Conservation (phyloP, 305 asterid genomes). For the Fraxinus albicans region DNA sequence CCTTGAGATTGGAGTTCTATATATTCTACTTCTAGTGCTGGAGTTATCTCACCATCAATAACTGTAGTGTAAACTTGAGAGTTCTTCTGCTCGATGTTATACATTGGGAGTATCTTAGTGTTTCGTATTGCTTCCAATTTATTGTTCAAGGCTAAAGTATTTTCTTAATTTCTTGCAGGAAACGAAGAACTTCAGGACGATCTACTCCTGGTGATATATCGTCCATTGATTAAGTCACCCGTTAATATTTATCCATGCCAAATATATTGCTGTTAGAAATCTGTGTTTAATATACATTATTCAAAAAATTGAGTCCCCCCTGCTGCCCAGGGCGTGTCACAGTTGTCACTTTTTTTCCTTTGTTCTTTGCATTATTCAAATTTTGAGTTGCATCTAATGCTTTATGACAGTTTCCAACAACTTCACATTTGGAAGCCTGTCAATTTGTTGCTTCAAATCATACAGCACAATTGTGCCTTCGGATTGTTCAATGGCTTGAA, state of each 20-base stretch:
- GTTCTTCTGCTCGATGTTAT: constrained; percentile 16
- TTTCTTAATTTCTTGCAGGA: constrained; percentile 53
- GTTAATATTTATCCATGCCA: constrained; percentile 17
- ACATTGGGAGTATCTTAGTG: not conserved
- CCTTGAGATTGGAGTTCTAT: constrained; percentile 13
- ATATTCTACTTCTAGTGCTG: constrained; percentile 7
- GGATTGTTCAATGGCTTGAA: constrained; percentile 98
- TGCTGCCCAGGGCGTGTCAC: not conserved
- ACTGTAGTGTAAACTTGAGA: constrained; percentile 19
- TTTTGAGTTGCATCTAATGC: constrained; percentile 24
- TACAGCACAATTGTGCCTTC: constrained; percentile 83
- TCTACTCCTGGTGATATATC: constrained; percentile 62
- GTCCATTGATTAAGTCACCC: constrained; percentile 18
- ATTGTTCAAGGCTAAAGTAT: constrained; percentile 24
- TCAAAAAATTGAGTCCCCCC: constrained; percentile 1
- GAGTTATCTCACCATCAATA: constrained; percentile 14
- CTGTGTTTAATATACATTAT: constrained; percentile 20
- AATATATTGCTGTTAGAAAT: constrained; percentile 18
- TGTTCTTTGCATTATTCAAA: not conserved
- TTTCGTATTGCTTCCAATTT: constrained; percentile 22
- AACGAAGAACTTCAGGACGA: constrained; percentile 79
- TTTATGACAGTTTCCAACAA: constrained; percentile 73
- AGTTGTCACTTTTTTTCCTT: constrained; percentile 21
- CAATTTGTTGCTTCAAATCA: constrained; percentile 72
- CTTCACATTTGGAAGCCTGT: constrained; percentile 93